Conservation (phyloP, 352 stramenopile genomes). For the Phytophthora lateralis region DNA sequence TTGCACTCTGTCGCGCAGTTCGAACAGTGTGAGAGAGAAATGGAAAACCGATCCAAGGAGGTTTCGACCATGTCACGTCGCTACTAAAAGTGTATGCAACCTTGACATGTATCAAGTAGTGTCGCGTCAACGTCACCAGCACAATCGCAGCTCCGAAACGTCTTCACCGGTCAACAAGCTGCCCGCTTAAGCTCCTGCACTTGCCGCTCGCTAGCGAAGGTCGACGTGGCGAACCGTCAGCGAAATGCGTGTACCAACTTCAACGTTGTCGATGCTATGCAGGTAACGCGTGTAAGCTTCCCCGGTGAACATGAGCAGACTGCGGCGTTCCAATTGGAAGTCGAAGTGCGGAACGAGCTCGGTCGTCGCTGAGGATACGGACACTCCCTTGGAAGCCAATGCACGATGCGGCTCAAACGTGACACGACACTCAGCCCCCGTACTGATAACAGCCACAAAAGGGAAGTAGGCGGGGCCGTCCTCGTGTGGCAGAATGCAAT, state of each 20-base stretch:
- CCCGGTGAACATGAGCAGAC: slow-evolving; percentile 61
- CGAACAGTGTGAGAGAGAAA: slow-evolving; percentile 25
- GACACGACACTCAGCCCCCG: slow-evolving; percentile 55
- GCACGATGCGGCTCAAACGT: slow-evolving; percentile 66
- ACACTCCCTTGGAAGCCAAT: slow-evolving; percentile 4
- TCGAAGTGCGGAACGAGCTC: slow-evolving; percentile 29
- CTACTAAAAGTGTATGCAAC: slow-evolving; percentile 19
- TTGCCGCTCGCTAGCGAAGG: slow-evolving; percentile 7
- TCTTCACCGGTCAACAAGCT: slow-evolving; percentile 11
- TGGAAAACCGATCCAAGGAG: slow-evolving; percentile 20
- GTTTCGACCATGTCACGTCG: slow-evolving; percentile 14
- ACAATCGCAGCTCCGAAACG: slow-evolving; percentile 20
- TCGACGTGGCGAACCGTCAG: slow-evolving; percentile 64
- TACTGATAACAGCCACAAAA: slow-evolving; percentile 72
- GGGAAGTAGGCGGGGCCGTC: slow-evolving; percentile 75
- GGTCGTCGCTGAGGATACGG: neutral
- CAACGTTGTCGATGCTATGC: slow-evolving; percentile 66
- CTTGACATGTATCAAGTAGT: slow-evolving; percentile 18
- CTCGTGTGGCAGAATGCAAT: slow-evolving; percentile 73
- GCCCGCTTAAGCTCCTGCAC: no score
- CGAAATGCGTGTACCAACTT: slow-evolving; percentile 53
- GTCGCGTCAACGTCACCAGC: slow-evolving; percentile 10
- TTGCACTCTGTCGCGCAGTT: slow-evolving; percentile 9
- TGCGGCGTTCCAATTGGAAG: slow-evolving; percentile 55
- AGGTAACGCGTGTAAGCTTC: slow-evolving; percentile 64